Conservation (phyloP, 305 asterid genomes). For the Fraxinus albicans region DNA sequence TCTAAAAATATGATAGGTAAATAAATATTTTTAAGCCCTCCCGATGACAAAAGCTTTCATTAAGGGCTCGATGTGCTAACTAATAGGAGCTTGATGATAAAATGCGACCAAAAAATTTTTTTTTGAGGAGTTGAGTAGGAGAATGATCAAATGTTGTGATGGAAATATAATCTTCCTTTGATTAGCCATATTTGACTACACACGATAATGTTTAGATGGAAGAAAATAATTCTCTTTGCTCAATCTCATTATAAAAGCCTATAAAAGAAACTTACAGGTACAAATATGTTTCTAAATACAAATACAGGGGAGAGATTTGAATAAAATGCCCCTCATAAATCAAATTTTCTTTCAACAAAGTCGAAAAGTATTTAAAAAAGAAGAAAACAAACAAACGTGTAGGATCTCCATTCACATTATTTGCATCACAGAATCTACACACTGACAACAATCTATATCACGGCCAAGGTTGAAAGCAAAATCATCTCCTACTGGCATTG, state of each 20-base stretch:
- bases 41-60: background rate
- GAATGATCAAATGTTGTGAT: background rate
- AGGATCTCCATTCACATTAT: constrained; percentile 30
- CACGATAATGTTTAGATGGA: background rate
- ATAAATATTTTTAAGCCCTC: background rate
- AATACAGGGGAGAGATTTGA: background rate
- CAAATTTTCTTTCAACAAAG: constrained; percentile 18
- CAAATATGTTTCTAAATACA: background rate
- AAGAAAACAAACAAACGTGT: constrained; percentile 26
- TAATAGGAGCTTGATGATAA: background rate
- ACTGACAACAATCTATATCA: constrained; percentile 31
- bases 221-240: background rate
- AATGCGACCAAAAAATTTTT: too few relatives aligned
- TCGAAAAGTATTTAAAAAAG: background rate
- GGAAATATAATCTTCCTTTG: background rate
- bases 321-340: constrained; percentile 13
- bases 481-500: constrained; percentile 66
- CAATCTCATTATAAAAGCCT: constrained; percentile 9
- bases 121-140: too few relatives aligned
- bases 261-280: background rate
- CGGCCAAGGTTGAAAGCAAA: constrained; percentile 26
- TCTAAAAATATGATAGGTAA: background rate
- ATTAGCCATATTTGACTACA: background rate
- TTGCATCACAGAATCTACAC: constrained; percentile 56
- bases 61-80: background rate